These are phyloP conservation scores for Cutaneotrichosporon sp. DNA, from an alignment of 1,284 basidiomycete species.

Conservation along the genomic window DNA sequence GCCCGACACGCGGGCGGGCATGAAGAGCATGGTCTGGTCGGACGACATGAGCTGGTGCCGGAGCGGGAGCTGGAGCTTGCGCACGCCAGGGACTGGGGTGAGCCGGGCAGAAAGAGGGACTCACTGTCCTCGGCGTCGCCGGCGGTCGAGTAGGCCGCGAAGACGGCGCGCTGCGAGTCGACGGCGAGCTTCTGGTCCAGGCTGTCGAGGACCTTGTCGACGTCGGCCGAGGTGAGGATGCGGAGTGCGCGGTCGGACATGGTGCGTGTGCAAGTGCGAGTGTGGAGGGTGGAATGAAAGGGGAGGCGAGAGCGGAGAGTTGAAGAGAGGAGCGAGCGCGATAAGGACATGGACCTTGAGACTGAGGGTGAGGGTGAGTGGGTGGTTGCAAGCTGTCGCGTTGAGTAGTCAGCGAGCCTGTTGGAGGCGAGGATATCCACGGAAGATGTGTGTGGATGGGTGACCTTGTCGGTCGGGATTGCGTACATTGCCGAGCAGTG, in stretches of 20 bases:
- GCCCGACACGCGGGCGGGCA: constrained; percentile 46
- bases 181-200: constrained; percentile 40
- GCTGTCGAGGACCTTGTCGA: constrained; percentile 37
- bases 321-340: not conserved
- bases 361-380: too few species aligned
- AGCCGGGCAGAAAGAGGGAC: constrained; percentile 6
- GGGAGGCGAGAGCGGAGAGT: not conserved
- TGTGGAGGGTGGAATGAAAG: not conserved
- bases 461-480: too few species aligned
- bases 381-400: too few species aligned
- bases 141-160: constrained; percentile 37
- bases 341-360: not conserved
- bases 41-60: constrained; percentile 35
- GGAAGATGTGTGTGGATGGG: too few species aligned
- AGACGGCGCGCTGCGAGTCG: constrained; percentile 42
- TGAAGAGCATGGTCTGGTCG: constrained; percentile 47
- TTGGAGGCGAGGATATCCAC: not conserved
- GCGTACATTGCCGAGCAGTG: not conserved
- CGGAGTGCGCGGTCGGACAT: constrained; percentile 17
- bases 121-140: constrained; percentile 17
- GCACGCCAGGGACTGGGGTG: constrained; percentile 13
- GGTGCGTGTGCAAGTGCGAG: not conserved
- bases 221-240: constrained; percentile 44
- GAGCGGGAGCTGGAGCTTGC: constrained; percentile 44
- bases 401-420: too few species aligned